Conservation (phyloP, 2,329 filamentous ascomycete species). For the Stenocarpella maydis region DNA sequence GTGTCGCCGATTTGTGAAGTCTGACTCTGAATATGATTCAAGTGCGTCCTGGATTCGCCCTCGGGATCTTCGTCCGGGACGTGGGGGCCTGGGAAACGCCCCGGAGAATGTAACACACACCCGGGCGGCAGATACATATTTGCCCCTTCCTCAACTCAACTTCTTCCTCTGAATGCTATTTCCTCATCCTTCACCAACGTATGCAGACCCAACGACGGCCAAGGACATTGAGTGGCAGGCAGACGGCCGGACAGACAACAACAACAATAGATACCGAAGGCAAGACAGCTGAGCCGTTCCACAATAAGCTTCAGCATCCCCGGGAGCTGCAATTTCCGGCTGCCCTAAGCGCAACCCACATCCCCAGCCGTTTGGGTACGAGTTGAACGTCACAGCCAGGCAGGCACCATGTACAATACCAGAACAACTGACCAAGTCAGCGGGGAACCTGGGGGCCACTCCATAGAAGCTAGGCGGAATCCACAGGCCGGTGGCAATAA, state of each 20-base stretch:
- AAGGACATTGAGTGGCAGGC: no score
- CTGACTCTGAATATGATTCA: not conserved
- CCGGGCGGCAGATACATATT: not conserved
- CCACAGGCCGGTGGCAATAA: slow-evolving; percentile 21
- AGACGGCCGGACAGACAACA: not conserved
- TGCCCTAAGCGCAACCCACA: slow-evolving; percentile 11
- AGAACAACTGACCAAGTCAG: not conserved
- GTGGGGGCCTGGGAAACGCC: not conserved
- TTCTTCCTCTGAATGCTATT: not conserved
- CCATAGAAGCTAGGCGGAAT: slow-evolving; percentile 3
- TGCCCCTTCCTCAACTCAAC: not conserved
- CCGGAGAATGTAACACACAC: not conserved
- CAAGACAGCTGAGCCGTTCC: slow-evolving; percentile 7
- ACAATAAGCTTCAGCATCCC: slow-evolving; percentile 12
- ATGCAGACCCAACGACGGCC: not conserved
- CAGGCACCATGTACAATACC: not conserved
- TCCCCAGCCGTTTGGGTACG: slow-evolving; percentile 18
- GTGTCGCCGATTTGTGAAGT: not conserved
- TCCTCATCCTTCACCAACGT: not conserved
- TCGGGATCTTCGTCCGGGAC: not conserved
- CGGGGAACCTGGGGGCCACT: slow-evolving; percentile 1
- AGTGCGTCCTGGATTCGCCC: not conserved
- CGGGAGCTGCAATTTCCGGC: slow-evolving; percentile 27
- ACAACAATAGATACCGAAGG: no score
- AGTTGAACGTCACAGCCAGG: not conserved